Percentiles rank a stretch among this genome's conserved stretches.
Evolutionary conservation across 192 early-diverging fungal species (phyloP).

Genomic region (Coemansia sp.): DNA sequence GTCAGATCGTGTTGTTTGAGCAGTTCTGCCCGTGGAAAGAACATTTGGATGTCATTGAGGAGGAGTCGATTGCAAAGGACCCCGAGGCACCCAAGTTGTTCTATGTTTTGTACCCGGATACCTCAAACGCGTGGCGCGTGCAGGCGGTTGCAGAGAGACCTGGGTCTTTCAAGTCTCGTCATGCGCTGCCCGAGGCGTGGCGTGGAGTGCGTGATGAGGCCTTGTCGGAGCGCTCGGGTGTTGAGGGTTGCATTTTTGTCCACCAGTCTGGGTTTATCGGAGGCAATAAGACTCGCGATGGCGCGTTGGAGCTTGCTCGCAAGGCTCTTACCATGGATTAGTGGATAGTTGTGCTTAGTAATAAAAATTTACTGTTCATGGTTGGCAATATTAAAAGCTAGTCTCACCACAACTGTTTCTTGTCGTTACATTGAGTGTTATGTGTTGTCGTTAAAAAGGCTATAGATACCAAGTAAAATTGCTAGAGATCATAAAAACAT

Average conservation of each 20-base stretch:
- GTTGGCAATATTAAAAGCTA: too few relatives aligned
- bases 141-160: conserved; percentile 67
- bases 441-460: background rate
- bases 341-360: background rate
- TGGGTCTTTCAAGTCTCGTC: conserved; percentile 70
- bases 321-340: conserved; percentile 53
- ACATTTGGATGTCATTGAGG: conserved; percentile 74
- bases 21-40: conserved; percentile 94
- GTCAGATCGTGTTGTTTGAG: conserved; percentile 81
- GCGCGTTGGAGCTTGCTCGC: conserved; percentile 63
- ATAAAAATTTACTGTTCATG: too few relatives aligned
- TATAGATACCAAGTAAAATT: background rate
- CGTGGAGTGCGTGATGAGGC: conserved; percentile 82
- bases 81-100: conserved; percentile 57
- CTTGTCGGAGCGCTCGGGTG: conserved; percentile 72
- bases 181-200: conserved; percentile 77
- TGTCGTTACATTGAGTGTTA: background rate
- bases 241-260: conserved; percentile 84
- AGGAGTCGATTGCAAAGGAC: conserved; percentile 56
- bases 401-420: background rate
- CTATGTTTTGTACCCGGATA: conserved; percentile 81
- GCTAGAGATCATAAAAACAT: too few relatives aligned
- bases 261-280: conserved; percentile 89
- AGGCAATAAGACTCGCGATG: conserved; percentile 77
- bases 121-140: conserved; percentile 70